These are phyloP conservation scores for Mallotus repandus DNA, from an alignment of 441 rosid genomes.

Conservation along the genomic window DNA sequence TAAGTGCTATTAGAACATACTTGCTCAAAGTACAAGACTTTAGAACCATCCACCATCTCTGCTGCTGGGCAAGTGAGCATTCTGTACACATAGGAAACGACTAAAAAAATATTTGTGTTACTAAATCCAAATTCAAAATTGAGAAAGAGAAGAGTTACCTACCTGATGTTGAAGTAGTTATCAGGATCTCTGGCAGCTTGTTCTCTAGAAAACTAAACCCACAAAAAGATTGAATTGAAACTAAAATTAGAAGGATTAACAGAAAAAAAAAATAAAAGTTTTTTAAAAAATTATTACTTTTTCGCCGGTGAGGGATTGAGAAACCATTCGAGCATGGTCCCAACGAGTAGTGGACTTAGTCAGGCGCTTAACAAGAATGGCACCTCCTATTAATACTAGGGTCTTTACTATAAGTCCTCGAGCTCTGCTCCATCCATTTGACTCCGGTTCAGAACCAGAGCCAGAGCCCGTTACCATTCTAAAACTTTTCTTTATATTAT, in stretches of 20 bases:
- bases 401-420: constrained; percentile 68
- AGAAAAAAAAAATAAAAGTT: neutral
- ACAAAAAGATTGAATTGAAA: constrained; percentile 6
- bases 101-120: neutral
- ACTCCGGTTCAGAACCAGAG: constrained; percentile 30
- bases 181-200: constrained; percentile 90
- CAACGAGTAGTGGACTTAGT: constrained; percentile 92
- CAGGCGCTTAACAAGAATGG: constrained; percentile 69
- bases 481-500: neutral
- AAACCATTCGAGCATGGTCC: constrained; percentile 77
- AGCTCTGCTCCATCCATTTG: constrained; percentile 78
- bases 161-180: constrained; percentile 92
- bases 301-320: constrained; percentile 78
- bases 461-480: constrained; percentile 39
- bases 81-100: constrained; percentile 41
- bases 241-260: constrained; percentile 1
- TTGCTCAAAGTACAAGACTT: constrained; percentile 75
- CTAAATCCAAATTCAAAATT: neutral
- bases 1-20: constrained; percentile 30
- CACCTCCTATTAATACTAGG: constrained; percentile 70
- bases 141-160: neutral
- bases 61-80: constrained; percentile 81
- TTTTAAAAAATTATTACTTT: constrained; percentile 40
- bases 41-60: constrained; percentile 90
- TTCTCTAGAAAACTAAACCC: constrained; percentile 61